A percentile compares a stretch with the other conserved stretches of the same genome.
Conservation (phyloP, 78 protist genomes). For the Protostelium mycophagum region DNA sequence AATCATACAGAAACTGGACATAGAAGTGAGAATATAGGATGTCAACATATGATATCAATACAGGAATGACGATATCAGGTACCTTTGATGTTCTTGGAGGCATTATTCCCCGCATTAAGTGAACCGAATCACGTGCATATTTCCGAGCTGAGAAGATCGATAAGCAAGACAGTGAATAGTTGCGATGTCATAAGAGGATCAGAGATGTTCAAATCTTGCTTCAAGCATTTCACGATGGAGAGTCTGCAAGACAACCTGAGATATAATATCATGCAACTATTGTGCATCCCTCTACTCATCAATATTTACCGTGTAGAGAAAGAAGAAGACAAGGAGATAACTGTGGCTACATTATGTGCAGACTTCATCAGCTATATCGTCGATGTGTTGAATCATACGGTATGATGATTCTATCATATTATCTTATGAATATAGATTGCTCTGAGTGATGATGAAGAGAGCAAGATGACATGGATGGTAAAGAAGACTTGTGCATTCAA, state of each 20-base stretch:
- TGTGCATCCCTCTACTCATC: neutral
- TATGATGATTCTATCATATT: neutral
- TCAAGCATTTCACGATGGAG: neutral
- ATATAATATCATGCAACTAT: neutral
- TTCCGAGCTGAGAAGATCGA: neutral
- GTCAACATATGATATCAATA: no score
- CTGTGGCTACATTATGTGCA: neutral
- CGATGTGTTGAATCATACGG: neutral
- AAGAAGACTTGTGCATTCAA: conserved; percentile 53
- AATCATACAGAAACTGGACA: neutral
- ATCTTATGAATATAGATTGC: neutral
- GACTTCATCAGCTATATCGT: neutral
- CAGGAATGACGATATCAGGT: neutral
- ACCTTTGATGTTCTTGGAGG: neutral
- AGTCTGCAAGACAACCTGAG: neutral
- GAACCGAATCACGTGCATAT: neutral
- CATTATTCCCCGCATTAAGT: neutral
- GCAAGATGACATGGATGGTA: conserved; percentile 11
- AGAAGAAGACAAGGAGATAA: neutral
- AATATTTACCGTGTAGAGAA: neutral
- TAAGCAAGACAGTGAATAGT: neutral
- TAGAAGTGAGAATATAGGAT: neutral
- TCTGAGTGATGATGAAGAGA: neutral
- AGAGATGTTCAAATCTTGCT: neutral
- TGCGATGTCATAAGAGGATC: neutral